Evolutionary conservation across 2,329 filamentous ascomycete species (phyloP).

Genomic region (Stagonosporopsis vannaccii): DNA sequence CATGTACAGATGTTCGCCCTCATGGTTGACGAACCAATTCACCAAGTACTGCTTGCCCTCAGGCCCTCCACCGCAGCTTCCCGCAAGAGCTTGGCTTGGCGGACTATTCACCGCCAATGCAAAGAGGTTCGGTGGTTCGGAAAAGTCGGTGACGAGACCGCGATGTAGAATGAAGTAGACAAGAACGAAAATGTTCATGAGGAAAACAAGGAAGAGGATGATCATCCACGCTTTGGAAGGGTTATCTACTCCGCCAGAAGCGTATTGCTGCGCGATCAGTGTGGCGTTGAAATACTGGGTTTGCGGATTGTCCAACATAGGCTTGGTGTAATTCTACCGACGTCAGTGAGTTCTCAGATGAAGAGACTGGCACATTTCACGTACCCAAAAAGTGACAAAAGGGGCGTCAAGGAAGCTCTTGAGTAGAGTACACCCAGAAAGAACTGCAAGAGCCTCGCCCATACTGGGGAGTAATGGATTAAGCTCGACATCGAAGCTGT

Average conservation of each 20-base stretch:
- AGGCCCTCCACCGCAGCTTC: constrained; percentile 65
- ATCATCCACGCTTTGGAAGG: constrained; percentile 74
- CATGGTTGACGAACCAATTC: constrained; percentile 56
- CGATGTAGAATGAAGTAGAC: constrained; percentile 66
- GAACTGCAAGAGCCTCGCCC: constrained; percentile 76
- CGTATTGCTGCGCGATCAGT: constrained; percentile 72
- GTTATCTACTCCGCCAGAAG: constrained; percentile 65
- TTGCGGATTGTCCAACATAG: constrained; percentile 54
- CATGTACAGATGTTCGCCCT: constrained; percentile 63
- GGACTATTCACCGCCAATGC: constrained; percentile 73
- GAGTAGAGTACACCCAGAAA: constrained; percentile 72
- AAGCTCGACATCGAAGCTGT: constrained; percentile 49
- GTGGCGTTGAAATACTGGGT: constrained; percentile 69
- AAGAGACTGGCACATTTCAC: constrained; percentile 1
- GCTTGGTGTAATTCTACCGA: constrained; percentile 44
- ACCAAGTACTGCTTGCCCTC: constrained; percentile 57
- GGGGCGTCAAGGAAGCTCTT: constrained; percentile 66
- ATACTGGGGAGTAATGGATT: constrained; percentile 67
- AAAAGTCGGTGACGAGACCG: constrained; percentile 78
- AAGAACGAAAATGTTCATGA: constrained; percentile 71
- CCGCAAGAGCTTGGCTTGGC: constrained; percentile 59
- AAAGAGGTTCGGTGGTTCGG: constrained; percentile 79
- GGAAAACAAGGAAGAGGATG: constrained; percentile 70
- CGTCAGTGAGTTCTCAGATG: background rate
- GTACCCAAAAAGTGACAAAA: constrained; percentile 61